These are phyloP conservation scores for Talaromyces liani DNA, from an alignment of 495 filamentous ascomycete species.

Conservation along the genomic window DNA sequence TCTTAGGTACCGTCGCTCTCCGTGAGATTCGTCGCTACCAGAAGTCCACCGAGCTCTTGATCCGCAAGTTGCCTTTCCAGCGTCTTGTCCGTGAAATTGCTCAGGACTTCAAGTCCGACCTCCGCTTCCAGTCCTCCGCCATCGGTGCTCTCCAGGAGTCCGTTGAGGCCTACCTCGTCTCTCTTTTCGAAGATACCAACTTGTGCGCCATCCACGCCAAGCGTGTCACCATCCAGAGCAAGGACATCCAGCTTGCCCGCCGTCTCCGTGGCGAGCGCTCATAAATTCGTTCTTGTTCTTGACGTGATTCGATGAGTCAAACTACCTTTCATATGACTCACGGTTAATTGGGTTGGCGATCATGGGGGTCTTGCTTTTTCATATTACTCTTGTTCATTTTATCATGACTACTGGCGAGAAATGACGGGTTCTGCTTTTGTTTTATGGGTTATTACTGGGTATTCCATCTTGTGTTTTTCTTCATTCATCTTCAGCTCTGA, in stretches of 20 bases:
- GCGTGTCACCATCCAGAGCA: slow-evolving; percentile 93
- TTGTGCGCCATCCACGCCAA: slow-evolving; percentile 99
- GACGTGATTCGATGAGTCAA: not conserved
- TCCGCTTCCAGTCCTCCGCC: slow-evolving; percentile 99
- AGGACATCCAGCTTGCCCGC: slow-evolving; percentile 96
- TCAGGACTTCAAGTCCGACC: slow-evolving; percentile 99
- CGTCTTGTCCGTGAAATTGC: slow-evolving; percentile 99
- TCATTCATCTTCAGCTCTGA: slow-evolving; percentile 19
- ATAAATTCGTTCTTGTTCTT: slow-evolving; percentile 32
- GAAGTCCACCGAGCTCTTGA: slow-evolving; percentile 99
- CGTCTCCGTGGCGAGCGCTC: slow-evolving; percentile 94
- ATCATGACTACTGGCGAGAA: slow-evolving; percentile 42
- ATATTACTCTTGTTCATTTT: slow-evolving; percentile 26
- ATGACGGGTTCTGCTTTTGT: slow-evolving; percentile 41
- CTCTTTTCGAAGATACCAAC: slow-evolving; percentile 99
- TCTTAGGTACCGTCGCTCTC: slow-evolving; percentile 91
- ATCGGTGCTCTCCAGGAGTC: slow-evolving; percentile 99
- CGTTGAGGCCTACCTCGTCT: slow-evolving; percentile 99
- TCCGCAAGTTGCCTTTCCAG: slow-evolving; percentile 99
- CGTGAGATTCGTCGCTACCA: slow-evolving; percentile 99
- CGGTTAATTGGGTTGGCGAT: slow-evolving; percentile 42
- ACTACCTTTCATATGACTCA: slow-evolving; percentile 16
- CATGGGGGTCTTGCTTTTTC: slow-evolving; percentile 31
- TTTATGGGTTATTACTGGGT: slow-evolving; percentile 12
- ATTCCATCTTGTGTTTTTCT: slow-evolving; percentile 23